Percentiles rank a stretch among this genome's conserved stretches.
phyloP scores from a whole-genome alignment of 2,329 filamentous ascomycete genomes.

The Arthrobotrys megalospora region DNA sequence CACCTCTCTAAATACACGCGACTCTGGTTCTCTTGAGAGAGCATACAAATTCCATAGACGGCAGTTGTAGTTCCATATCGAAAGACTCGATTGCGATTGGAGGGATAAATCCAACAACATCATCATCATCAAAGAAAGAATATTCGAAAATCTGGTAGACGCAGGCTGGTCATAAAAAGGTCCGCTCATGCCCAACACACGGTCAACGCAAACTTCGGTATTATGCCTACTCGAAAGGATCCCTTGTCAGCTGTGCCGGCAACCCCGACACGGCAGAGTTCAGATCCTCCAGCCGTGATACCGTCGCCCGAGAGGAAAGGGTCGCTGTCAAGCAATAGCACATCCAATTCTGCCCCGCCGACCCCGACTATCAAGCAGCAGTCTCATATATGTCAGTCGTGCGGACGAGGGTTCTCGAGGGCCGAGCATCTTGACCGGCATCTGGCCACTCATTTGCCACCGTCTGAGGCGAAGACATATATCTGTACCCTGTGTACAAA shows the following conservation, averaged over 20 bases:
- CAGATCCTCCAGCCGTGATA: constrained; percentile 60
- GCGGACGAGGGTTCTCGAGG: constrained; percentile 63
- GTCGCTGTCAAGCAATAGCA: constrained; percentile 53
- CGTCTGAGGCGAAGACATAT: constrained; percentile 63
- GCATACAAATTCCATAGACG: constrained; percentile 24
- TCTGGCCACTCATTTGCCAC: constrained; percentile 64
- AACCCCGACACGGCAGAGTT: constrained; percentile 58
- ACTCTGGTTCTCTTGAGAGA: constrained; percentile 30
- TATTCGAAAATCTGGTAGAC: constrained; percentile 36
- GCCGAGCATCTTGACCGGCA: constrained; percentile 65
- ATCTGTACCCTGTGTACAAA: constrained; percentile 64
- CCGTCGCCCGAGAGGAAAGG: constrained; percentile 58
- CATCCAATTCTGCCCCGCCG: constrained; percentile 54
- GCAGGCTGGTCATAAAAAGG: constrained; percentile 47
- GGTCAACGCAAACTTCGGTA: constrained; percentile 59
- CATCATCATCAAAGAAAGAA: constrained; percentile 4
- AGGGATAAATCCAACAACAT: constrained; percentile 17
- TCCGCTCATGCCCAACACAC: constrained; percentile 59
- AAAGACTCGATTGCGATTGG: constrained; percentile 28
- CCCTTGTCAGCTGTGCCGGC: constrained; percentile 61
- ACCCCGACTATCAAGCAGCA: constrained; percentile 58
- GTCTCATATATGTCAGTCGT: constrained; percentile 63
- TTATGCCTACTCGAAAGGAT: constrained; percentile 61
- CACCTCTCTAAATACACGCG: constrained; percentile 53
- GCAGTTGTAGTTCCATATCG: constrained; percentile 16